Evolutionary conservation across 139 green algal genomes (phyloP), one percentile per base, ranked within the genome.

Genomic region (Chlamydomonas sphaeroides): DNA sequence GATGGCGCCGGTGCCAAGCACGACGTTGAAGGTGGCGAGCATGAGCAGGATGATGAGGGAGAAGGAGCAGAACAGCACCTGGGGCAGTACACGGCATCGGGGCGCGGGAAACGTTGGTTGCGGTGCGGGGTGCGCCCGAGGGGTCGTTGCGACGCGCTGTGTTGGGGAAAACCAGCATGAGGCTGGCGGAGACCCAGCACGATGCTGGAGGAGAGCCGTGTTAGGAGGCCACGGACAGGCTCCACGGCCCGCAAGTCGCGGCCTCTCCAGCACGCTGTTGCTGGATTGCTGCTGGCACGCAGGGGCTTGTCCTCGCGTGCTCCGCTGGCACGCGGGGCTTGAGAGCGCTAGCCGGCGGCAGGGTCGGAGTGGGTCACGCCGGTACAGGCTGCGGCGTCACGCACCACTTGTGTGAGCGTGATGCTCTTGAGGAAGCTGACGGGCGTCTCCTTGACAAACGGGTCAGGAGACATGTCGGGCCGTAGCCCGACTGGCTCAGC

Each of bases 31-130:
- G 10, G 93, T 97, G 26, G 78, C 93, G 26, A 97, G 61, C 93
- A 96, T 97, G n/a, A 94, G 75, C 49, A 79, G 69, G 70, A 97
- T 96, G 84, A 96, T 94, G 33, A 85, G 79, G 21, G 91, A 88
- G 83, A 97, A 97, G 78, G 79, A 93, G 49, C 88, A 68, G 68
- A 91, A 90, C 48, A 96, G 89, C 21, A 94, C 90, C 75, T 82
- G 75, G 0, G 25, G 56, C 15, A 45, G 14, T n/a, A n/a, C n/a
- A n/a, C n/a, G n/a, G 65, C 39, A 28, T 36, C 45, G 33, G 3
- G 42, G 30, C 30, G 61, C 30, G 61, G 14, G 18, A 39, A 67
- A n/a, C n/a, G n/a, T n/a, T n/a, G n/a, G n/a, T n/a, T n/a, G n/a
- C n/a, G n/a, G n/a, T n/a, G n/a, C 10, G 10, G n/a, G 30, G 61